These are phyloP conservation scores for Ambrosia artemisiifolia DNA, from an alignment of 129 eudicot genomes.

Conservation along the genomic window DNA sequence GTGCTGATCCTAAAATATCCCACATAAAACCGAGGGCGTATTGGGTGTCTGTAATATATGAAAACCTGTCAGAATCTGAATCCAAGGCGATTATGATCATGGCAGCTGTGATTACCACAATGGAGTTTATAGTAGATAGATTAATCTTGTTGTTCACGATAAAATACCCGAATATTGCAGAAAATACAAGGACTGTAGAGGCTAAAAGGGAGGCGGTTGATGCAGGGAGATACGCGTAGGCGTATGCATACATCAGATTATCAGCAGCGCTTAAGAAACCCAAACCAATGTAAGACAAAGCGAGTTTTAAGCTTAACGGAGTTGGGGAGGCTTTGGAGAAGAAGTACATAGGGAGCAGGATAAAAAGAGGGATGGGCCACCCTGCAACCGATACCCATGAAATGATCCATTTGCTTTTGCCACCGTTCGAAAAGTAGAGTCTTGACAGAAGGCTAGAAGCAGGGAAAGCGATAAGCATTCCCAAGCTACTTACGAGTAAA, in stretches of 20 bases:
- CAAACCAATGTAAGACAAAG: constrained; percentile 48
- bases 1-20: constrained; percentile 76
- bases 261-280: constrained; percentile 90
- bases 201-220: constrained; percentile 88
- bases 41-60: constrained; percentile 46
- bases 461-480: constrained; percentile 86
- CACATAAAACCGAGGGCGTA: constrained; percentile 68
- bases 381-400: constrained; percentile 93
- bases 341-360: constrained; percentile 68
- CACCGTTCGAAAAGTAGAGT: constrained; percentile 75
- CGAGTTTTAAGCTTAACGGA: constrained; percentile 55
- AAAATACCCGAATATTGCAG: constrained; percentile 71
- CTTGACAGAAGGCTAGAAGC: constrained; percentile 94
- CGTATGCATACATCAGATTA: constrained; percentile 86
- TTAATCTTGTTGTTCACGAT: constrained; percentile 70
- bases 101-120: constrained; percentile 76
- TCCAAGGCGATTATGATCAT: constrained; percentile 86
- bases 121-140: constrained; percentile 62
- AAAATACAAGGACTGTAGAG: constrained; percentile 69
- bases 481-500: constrained; percentile 50
- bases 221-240: constrained; percentile 91
- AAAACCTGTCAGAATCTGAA: constrained; percentile 66
- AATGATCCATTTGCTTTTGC: constrained; percentile 87
- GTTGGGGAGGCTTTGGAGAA: constrained; percentile 57
- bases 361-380: constrained; percentile 66